Evolutionary conservation across 208 protist genomes (phyloP).

Genomic region (Novymonas esmeraldas): DNA sequence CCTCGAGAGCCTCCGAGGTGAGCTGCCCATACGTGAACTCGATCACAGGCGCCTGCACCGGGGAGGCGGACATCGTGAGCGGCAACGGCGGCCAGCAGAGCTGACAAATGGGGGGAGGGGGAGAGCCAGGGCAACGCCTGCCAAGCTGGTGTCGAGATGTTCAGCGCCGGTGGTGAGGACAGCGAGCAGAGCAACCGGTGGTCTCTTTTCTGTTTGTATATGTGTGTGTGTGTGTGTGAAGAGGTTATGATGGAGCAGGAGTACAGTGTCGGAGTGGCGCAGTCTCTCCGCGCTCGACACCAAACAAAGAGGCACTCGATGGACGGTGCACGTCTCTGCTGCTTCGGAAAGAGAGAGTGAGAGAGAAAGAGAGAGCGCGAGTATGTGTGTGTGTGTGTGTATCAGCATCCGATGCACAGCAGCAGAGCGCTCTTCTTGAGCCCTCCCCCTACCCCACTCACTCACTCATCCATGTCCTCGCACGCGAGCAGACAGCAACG

Average conservation of each 20-base stretch:
- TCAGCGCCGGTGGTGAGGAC: too few species aligned
- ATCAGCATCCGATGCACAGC: background rate
- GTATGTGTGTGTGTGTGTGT: constrained; percentile 7
- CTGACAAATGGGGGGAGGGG: background rate
- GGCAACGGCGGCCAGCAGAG: background rate
- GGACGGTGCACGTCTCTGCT: too few species aligned
- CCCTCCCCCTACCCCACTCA: background rate
- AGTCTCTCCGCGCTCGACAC: too few species aligned
- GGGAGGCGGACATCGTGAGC: constrained; percentile 6
- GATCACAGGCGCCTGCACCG: constrained; percentile 30
- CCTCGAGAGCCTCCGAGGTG: constrained; percentile 46
- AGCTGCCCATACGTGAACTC: constrained; percentile 74
- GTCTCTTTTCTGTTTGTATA: too few species aligned
- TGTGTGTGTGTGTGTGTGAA: too few species aligned
- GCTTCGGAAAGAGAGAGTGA: background rate
- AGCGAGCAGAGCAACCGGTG: too few species aligned
- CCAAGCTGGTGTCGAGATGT: too few species aligned
- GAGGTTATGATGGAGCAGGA: too few species aligned
- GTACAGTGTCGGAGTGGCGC: too few species aligned
- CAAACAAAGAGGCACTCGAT: background rate
- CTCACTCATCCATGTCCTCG: background rate
- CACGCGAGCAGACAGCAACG: background rate
- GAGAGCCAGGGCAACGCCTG: too few species aligned
- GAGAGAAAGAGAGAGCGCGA: background rate
- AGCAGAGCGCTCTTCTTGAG: too few species aligned